Evolutionary conservation across 495 filamentous ascomycete species (phyloP).

Genomic region (Penicillium steckii): DNA sequence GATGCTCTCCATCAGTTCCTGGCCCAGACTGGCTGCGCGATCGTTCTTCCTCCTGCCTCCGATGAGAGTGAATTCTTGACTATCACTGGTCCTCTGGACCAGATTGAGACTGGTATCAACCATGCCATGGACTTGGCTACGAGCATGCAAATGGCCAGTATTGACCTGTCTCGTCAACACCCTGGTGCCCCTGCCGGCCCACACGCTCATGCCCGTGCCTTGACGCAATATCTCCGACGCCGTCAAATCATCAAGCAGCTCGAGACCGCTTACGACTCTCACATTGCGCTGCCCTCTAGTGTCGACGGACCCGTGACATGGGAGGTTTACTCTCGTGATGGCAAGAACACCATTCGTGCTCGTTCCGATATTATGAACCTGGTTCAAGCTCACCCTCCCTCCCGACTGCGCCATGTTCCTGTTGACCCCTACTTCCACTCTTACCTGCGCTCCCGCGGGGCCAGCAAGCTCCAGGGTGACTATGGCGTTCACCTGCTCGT

Average conservation of each 20-base stretch:
- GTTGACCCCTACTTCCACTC: constrained; percentile 88
- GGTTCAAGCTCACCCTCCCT: constrained; percentile 75
- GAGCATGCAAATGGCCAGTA: constrained; percentile 72
- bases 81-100: constrained; percentile 74
- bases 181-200: constrained; percentile 68
- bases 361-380: constrained; percentile 78
- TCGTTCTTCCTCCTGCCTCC: constrained; percentile 69
- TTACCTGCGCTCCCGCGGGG: constrained; percentile 64
- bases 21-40: constrained; percentile 82
- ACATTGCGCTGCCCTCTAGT: constrained; percentile 71
- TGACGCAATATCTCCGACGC: constrained; percentile 80
- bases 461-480: constrained; percentile 62
- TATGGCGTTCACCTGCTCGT: constrained; percentile 79
- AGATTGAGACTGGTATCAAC: constrained; percentile 69
- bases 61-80: constrained; percentile 79
- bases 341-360: constrained; percentile 78
- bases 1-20: constrained; percentile 81
- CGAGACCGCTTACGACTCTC: constrained; percentile 72
- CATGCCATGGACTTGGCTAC: constrained; percentile 79
- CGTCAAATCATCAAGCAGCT: constrained; percentile 74
- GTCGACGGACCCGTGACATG: constrained; percentile 65
- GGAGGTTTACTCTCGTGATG: constrained; percentile 82
- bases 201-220: constrained; percentile 72
- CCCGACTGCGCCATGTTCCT: constrained; percentile 63
- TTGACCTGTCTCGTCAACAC: constrained; percentile 77